Evolutionary conservation across 768 basidiomycete genomes (phyloP).

Genomic region (Rhizopogon roseolus): DNA sequence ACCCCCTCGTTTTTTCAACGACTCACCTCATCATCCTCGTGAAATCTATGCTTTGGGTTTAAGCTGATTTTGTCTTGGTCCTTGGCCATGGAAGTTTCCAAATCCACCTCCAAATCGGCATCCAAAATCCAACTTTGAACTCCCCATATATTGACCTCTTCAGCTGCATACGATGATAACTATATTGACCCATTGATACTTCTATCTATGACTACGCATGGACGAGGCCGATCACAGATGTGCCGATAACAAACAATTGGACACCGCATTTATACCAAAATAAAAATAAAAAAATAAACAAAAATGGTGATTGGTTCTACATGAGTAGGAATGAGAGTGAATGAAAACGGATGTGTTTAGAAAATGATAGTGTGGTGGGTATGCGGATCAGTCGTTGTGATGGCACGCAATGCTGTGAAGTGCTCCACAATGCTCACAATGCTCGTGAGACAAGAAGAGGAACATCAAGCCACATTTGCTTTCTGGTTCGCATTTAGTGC

Average conservation of each 20-base stretch:
- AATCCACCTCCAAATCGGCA: too few relatives aligned
- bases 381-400: background rate
- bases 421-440: background rate
- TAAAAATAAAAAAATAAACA: too few relatives aligned
- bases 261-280: background rate
- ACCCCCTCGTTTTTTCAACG: too few relatives aligned
- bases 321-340: background rate
- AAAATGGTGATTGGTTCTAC: background rate
- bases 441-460: background rate
- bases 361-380: background rate
- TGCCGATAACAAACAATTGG: background rate
- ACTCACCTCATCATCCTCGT: too few relatives aligned
- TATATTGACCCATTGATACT: too few relatives aligned
- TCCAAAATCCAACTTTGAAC: too few relatives aligned
- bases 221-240: background rate
- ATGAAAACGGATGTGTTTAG: background rate
- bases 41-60: too few relatives aligned
- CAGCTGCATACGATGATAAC: too few relatives aligned
- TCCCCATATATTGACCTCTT: too few relatives aligned
- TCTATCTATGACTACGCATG: background rate
- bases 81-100: too few relatives aligned
- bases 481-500: background rate
- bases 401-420: background rate
- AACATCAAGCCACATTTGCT: background rate
- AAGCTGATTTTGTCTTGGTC: too few relatives aligned